Evolutionary conservation across 1,139 yeast genomes (phyloP).

Genomic region (Sugiyamaella japonica): DNA sequence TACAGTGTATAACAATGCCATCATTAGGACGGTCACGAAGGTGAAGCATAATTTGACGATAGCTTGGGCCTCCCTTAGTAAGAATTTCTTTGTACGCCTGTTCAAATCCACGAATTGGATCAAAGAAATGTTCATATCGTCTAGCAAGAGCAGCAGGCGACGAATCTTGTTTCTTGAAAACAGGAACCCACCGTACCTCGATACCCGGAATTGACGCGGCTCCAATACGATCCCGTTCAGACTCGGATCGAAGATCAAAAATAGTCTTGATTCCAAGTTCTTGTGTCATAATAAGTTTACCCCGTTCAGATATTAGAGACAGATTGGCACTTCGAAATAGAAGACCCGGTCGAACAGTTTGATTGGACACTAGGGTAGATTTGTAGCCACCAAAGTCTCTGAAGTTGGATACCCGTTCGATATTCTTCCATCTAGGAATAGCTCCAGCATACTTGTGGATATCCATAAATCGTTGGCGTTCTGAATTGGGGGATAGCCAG

Average conservation of each 20-base stretch:
- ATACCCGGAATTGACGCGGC: conserved; percentile 45
- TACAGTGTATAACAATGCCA: conserved; percentile 69
- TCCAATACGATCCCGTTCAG: conserved; percentile 58
- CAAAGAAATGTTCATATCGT: conserved; percentile 56
- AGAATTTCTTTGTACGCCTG: conserved; percentile 64
- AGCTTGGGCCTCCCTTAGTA: conserved; percentile 44
- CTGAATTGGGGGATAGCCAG: conserved; percentile 53
- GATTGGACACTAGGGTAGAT: conserved; percentile 23
- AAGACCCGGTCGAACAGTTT: conserved; percentile 52
- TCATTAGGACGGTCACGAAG: conserved; percentile 54
- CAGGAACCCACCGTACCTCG: conserved; percentile 59
- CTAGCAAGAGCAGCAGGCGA: conserved; percentile 67
- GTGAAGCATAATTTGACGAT: conserved; percentile 29
- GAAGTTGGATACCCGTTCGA: conserved; percentile 71
- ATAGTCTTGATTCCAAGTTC: conserved; percentile 54
- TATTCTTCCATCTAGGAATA: conserved; percentile 55
- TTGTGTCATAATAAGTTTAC: conserved; percentile 44
- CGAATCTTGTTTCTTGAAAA: conserved; percentile 55
- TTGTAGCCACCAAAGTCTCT: conserved; percentile 83
- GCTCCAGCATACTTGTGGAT: conserved; percentile 44
- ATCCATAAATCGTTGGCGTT: conserved; percentile 53
- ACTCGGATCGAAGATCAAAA: conserved; percentile 68
- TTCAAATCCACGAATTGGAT: conserved; percentile 65
- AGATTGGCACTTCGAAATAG: conserved; percentile 68
- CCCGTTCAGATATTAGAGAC: conserved; percentile 48